Evolutionary conservation across 2,329 filamentous ascomycete species (phyloP).

Genomic region (Scortechinia acanthostroma): DNA sequence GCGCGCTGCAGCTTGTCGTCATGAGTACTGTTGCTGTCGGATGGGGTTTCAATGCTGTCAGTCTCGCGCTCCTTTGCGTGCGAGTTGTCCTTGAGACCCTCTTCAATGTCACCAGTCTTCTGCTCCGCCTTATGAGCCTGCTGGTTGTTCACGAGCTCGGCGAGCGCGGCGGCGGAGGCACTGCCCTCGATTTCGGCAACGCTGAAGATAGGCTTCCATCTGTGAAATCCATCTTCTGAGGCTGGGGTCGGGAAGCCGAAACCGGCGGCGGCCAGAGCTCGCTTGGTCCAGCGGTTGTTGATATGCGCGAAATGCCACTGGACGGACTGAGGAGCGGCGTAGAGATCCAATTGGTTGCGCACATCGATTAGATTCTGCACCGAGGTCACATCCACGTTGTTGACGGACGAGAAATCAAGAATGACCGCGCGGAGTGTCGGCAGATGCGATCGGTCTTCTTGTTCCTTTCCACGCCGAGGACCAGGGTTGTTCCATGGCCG

Average conservation of each 20-base stretch:
- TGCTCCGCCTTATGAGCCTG: conserved; percentile 21
- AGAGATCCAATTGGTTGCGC: conserved; percentile 84
- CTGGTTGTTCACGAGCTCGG: conserved; percentile 57
- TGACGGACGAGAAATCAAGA: conserved; percentile 86
- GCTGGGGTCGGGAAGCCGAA: conserved; percentile 71
- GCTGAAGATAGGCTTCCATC: conserved; percentile 93
- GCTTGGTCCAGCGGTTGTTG: conserved; percentile 90
- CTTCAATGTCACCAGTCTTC: conserved; percentile 15
- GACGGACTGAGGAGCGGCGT: conserved; percentile 72
- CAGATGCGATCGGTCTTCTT: conserved; percentile 35
- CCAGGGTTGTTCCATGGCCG: conserved; percentile 93
- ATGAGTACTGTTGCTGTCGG: neutral
- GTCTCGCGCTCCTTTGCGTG: neutral
- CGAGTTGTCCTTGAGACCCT: conserved; percentile 7
- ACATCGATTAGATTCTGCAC: conserved; percentile 90
- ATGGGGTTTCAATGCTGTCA: neutral
- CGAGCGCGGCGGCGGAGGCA: conserved; percentile 61
- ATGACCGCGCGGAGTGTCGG: conserved; percentile 83
- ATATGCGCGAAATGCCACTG: conserved; percentile 96
- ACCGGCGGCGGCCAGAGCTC: conserved; percentile 76
- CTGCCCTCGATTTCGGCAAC: conserved; percentile 78
- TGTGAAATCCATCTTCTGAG: conserved; percentile 42
- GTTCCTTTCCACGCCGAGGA: conserved; percentile 43
- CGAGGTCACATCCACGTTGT: conserved; percentile 88
- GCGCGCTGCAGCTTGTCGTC: neutral